phyloP scores from a whole-genome alignment of 345 rosid species.

The Gossypium anomalum region DNA sequence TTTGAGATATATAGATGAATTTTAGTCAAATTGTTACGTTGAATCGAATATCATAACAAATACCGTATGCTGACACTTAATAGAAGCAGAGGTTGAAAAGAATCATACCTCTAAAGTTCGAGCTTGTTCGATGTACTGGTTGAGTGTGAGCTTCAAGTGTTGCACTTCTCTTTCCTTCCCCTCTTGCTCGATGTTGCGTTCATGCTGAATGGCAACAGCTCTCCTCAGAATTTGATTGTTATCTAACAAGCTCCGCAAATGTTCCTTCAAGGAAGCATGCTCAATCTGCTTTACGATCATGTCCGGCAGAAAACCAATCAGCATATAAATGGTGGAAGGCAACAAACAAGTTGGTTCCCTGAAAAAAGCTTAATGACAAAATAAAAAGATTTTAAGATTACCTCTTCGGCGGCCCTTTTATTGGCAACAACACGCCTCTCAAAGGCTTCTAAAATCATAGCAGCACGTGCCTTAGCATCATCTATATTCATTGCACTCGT shows the following conservation, averaged over 20 bases:
- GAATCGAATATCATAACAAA: not conserved
- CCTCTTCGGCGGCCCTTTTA: slow-evolving; percentile 4
- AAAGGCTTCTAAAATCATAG: slow-evolving; percentile 8
- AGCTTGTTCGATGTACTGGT: slow-evolving; percentile 8
- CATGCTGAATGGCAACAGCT: slow-evolving; percentile 13
- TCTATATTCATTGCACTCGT: not conserved
- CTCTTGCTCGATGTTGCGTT: slow-evolving; percentile 3
- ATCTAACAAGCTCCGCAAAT: slow-evolving; percentile 4
- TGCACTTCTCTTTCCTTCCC: slow-evolving; percentile 6
- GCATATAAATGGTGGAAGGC: not conserved
- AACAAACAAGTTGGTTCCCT: not conserved
- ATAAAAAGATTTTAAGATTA: not conserved
- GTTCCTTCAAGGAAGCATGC: slow-evolving; percentile 2
- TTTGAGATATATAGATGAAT: not conserved
- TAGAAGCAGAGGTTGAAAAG: not conserved
- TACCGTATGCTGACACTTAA: not conserved
- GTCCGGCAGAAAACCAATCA: not conserved
- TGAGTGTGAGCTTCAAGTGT: slow-evolving; percentile 1
- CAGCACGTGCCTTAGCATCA: slow-evolving; percentile 6
- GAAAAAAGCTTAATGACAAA: not conserved
- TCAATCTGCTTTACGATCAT: not conserved
- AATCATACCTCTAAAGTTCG: slow-evolving; percentile 12
- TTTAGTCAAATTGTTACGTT: not conserved
- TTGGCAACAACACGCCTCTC: not conserved
- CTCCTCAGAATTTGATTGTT: slow-evolving; percentile 13